Percentiles rank a stretch among this genome's conserved stretches.
Evolutionary conservation across 306 rosid genomes (phyloP).

Genomic region (Canavalia gladiata): DNA sequence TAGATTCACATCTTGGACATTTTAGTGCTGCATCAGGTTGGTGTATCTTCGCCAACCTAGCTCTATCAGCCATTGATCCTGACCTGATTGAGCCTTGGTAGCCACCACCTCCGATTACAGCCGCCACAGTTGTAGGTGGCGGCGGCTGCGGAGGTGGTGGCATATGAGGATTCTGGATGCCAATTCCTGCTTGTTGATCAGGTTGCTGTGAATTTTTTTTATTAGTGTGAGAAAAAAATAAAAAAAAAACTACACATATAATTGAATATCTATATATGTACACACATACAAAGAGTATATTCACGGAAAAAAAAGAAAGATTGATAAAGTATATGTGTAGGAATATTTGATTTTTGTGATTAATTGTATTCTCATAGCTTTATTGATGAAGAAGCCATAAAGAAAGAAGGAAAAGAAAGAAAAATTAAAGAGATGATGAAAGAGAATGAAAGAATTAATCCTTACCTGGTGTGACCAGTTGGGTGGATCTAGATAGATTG

Average conservation of each 20-base stretch:
- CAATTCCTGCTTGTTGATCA: slow-evolving; percentile 48
- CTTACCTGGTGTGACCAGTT: slow-evolving; percentile 84
- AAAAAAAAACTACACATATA: slow-evolving; percentile 11
- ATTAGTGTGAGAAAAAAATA: not conserved
- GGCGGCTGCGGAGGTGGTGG: slow-evolving; percentile 38
- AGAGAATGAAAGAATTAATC: slow-evolving; percentile 47
- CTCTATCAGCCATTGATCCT: slow-evolving; percentile 81
- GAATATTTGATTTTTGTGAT: slow-evolving; percentile 53
- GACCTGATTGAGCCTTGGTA: slow-evolving; percentile 57
- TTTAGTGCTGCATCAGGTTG: slow-evolving; percentile 69
- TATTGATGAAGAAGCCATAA: slow-evolving; percentile 63
- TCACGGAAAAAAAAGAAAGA: slow-evolving; percentile 56
- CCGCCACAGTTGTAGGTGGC: not conserved
- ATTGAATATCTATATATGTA: slow-evolving; percentile 39
- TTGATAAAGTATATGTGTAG: slow-evolving; percentile 51
- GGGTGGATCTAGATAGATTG: slow-evolving; percentile 87
- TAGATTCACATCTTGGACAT: slow-evolving; percentile 91
- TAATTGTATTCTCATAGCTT: slow-evolving; percentile 48
- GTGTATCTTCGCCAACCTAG: slow-evolving; percentile 69
- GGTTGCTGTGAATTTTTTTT: slow-evolving; percentile 47
- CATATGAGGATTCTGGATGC: slow-evolving; percentile 42
- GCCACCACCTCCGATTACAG: slow-evolving; percentile 30
- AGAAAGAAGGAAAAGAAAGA: not conserved
- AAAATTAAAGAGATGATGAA: slow-evolving; percentile 9
- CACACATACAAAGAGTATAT: slow-evolving; percentile 59